Evolutionary conservation across 129 eudicot genomes (phyloP), one percentile per base, ranked within the genome.

Genomic region (Lactuca sativa): DNA sequence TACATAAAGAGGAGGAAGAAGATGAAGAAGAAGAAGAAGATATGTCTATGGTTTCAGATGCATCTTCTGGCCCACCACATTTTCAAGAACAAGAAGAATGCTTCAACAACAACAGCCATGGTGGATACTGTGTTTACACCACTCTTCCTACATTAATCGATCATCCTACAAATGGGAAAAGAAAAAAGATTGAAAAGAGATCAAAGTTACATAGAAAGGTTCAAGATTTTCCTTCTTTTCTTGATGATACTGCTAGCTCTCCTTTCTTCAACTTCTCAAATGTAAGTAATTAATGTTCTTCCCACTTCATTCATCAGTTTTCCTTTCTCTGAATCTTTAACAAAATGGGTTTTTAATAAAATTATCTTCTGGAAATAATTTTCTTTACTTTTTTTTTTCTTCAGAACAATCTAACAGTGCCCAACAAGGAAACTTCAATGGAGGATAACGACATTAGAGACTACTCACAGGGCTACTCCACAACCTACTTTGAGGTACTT

Each of bases 211-310:
- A 70, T 59, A 67, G 70, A 21, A 73, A 79, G 34, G 66, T 30
- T 54, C 75, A 74, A 73, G 79, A 84, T 55, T 73, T 58, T 47
- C 79, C 81, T 57, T 74, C 82, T 63, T 73, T 87, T 43, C 95
- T 90, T 43, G 97, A 90, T 78, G 97, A 90, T 58, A 90, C 97
- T 64, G 97, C 97, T 21, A 90, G 95, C 82, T 90, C 97, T 0
- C 81, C 97, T 36, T 44, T 84, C 54, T 80, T 69, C 80, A 67
- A 78, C 68, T 69, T 73, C 74, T 67, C 88, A 73, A 56, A 68
- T 73, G 95, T 88, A 82, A 74, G 52, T n/a, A 47, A 47, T 47
- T n/a, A 47, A 47, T 47, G 12, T 47, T 47, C 49, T 47, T 47
- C 52, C 52, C 4, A 11, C 12, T 47, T 47, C n/a, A 11, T 47